A percentile compares a stretch with the other conserved stretches of the same genome.
Evolutionary conservation across 2,329 filamentous ascomycete species (phyloP).

Genomic region (Fusarium anguioides): DNA sequence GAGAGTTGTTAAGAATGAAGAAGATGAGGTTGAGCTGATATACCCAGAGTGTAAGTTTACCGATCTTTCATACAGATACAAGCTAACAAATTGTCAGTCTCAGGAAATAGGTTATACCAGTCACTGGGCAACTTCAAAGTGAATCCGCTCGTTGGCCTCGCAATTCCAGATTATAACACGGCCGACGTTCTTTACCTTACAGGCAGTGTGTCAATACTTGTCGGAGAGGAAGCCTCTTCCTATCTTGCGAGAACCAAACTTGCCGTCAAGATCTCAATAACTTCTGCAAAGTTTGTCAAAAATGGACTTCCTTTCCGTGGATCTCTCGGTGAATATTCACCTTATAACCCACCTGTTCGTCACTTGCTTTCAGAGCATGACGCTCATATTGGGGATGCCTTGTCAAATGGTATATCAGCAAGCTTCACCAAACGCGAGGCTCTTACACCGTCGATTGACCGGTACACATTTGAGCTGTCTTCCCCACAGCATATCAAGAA

Average conservation of each 20-base stretch:
- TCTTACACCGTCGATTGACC: constrained; percentile 74
- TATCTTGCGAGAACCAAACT: constrained; percentile 77
- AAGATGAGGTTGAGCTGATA: constrained; percentile 62
- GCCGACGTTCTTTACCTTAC: constrained; percentile 81
- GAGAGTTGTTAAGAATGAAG: constrained; percentile 70
- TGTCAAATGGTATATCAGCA: constrained; percentile 53
- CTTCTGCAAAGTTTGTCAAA: constrained; percentile 70
- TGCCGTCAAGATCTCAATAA: constrained; percentile 74
- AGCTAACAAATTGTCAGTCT: constrained; percentile 56
- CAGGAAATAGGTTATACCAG: constrained; percentile 86
- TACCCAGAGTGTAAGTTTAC: constrained; percentile 76
- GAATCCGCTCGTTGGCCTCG: constrained; percentile 75
- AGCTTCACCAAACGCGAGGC: constrained; percentile 67
- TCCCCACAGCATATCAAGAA: constrained; percentile 30
- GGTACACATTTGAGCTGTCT: constrained; percentile 65
- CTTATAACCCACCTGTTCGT: constrained; percentile 82
- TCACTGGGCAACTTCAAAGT: constrained; percentile 80
- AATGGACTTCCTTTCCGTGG: constrained; percentile 77
- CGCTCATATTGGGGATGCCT: constrained; percentile 18
- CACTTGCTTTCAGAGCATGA: constrained; percentile 69
- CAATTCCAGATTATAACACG: constrained; percentile 78
- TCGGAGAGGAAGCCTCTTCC: constrained; percentile 69
- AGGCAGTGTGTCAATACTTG: constrained; percentile 73
- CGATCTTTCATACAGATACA: not conserved
- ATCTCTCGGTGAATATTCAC: constrained; percentile 67